These are phyloP conservation scores for Sclerotinia nivalis DNA, from an alignment of 2,329 filamentous ascomycete species.

Conservation along the genomic window DNA sequence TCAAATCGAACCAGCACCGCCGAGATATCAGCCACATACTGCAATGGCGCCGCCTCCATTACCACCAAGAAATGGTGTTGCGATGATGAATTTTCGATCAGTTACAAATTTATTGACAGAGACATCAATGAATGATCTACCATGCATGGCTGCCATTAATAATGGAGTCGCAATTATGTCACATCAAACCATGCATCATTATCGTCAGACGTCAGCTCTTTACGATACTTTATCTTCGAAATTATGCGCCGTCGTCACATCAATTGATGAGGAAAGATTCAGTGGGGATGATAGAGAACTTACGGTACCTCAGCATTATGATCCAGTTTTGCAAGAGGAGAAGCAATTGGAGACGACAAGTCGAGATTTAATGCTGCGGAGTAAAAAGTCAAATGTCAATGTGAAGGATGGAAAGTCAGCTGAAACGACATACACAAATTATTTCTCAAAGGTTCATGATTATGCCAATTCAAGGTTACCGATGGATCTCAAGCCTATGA, in stretches of 20 bases:
- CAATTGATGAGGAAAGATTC: constrained; percentile 65
- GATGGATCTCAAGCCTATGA: constrained; percentile 64
- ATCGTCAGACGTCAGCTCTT: constrained; percentile 50
- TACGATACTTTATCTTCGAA: constrained; percentile 62
- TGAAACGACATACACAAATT: constrained; percentile 51
- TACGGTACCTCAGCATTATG: constrained; percentile 32
- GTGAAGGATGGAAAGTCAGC: constrained; percentile 43
- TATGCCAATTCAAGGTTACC: constrained; percentile 79
- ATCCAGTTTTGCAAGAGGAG: constrained; percentile 32
- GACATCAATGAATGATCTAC: constrained; percentile 42
- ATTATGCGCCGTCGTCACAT: constrained; percentile 68
- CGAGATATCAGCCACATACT: constrained; percentile 18
- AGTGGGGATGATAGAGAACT: constrained; percentile 57
- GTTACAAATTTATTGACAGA: constrained; percentile 42
- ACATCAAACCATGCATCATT: constrained; percentile 46
- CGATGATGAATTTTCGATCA: constrained; percentile 34
- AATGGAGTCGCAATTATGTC: constrained; percentile 49
- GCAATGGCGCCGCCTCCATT: constrained; percentile 24
- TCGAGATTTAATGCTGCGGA: constrained; percentile 27
- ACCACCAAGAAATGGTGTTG: constrained; percentile 27
- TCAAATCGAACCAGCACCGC: constrained; percentile 21
- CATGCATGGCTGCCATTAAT: constrained; percentile 45
- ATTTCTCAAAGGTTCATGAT: constrained; percentile 74
- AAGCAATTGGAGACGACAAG: constrained; percentile 26
- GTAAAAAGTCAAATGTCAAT: constrained; percentile 41